Conservation (phyloP, 2,329 filamentous ascomycete genomes). For the Colletotrichum australisinense region DNA sequence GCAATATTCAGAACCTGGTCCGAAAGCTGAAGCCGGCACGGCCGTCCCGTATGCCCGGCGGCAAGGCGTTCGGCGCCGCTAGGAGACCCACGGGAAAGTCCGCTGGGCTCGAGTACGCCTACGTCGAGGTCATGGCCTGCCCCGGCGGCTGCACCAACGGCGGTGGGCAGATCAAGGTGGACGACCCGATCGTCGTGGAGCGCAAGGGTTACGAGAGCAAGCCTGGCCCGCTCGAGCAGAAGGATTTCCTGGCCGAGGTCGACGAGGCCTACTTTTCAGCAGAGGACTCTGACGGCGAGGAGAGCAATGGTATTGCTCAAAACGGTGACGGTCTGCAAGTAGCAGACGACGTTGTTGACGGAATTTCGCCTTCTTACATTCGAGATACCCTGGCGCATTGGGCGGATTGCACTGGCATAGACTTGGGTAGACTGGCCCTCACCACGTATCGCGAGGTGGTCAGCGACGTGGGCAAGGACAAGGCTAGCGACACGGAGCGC, state of each 20-base stretch:
- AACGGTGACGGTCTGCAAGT: constrained; percentile 41
- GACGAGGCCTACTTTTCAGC: constrained; percentile 93
- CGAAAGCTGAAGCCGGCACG: constrained; percentile 87
- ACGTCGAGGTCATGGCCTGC: constrained; percentile 99
- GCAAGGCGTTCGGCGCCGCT: constrained; percentile 67
- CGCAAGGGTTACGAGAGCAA: constrained; percentile 62
- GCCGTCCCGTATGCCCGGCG: constrained; percentile 83
- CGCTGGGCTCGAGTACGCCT: constrained; percentile 77
- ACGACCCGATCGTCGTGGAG: constrained; percentile 74
- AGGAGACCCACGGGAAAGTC: constrained; percentile 64
- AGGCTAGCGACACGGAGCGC: constrained; percentile 76
- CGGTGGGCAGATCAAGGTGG: constrained; percentile 92
- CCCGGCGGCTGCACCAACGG: constrained; percentile 99
- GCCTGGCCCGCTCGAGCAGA: constrained; percentile 82
- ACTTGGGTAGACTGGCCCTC: constrained; percentile 77
- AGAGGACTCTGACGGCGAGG: constrained; percentile 61
- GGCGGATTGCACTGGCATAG: constrained; percentile 77
- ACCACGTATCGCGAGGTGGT: constrained; percentile 94
- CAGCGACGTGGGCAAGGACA: constrained; percentile 90
- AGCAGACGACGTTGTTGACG: constrained; percentile 65
- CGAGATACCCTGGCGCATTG: constrained; percentile 80
- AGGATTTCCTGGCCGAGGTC: constrained; percentile 83
- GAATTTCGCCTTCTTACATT: constrained; percentile 75
- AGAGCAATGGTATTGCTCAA: constrained; percentile 36
- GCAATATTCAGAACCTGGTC: constrained; percentile 98